Evolutionary conservation across 169 alveolate genomes (phyloP).

Genomic region (Eimeria tenella): DNA sequence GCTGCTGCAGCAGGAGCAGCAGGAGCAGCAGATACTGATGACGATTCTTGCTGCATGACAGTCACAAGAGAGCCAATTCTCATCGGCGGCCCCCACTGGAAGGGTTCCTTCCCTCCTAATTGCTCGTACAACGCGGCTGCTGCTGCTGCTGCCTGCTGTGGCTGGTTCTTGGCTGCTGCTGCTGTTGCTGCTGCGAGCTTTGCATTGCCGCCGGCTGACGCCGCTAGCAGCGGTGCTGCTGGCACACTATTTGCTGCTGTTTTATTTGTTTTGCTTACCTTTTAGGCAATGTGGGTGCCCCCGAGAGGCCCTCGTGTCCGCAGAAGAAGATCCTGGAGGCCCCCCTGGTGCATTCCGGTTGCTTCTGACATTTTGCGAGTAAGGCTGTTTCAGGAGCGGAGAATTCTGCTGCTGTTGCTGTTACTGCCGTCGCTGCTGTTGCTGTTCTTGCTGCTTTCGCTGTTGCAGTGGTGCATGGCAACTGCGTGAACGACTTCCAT

Average conservation of each 20-base stretch:
- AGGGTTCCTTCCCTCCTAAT: conserved; percentile 6
- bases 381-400: neutral
- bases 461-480: neutral
- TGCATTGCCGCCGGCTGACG: neutral
- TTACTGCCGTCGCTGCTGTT: neutral
- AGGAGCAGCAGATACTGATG: neutral
- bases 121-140: conserved; percentile 12
- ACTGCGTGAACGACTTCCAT: neutral
- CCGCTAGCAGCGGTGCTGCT: neutral
- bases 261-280: neutral
- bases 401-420: neutral
- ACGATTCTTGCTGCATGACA: neutral
- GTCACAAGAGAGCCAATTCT: neutral
- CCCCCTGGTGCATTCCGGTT: neutral
- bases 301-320: neutral
- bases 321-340: neutral
- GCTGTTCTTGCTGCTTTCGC: neutral
- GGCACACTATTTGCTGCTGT: neutral
- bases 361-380: conserved; percentile 1
- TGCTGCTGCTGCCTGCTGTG: neutral
- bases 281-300: conserved; percentile 1
- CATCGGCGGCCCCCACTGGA: conserved; percentile 5
- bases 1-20: conserved; percentile 36
- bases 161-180: neutral
- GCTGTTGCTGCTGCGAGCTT: neutral